Base-by-base conservation (phyloP, 441 rosid species). In the Mallotus repandus region DNA sequence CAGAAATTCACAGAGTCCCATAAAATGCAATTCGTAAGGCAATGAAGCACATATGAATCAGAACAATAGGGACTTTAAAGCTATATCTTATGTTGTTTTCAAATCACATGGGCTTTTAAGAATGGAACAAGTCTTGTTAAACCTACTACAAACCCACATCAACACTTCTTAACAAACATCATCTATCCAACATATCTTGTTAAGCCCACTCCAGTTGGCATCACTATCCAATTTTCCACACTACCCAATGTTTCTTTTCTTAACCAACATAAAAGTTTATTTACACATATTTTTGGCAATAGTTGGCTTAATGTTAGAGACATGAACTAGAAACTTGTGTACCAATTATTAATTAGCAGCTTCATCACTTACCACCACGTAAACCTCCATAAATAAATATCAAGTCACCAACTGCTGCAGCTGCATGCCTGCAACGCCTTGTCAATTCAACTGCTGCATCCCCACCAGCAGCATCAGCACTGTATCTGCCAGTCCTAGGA, bases 361-460 rank as follows among this genome's bases (percentile, higher is more conserved):
- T 2, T 66, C 58, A 57, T 50, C 58, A 25, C 87, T 87, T 89
- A 96, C 99, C 99, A 56, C 99, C 99, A 66, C 99, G 99, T 80
- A 96, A 86, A 81, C 99, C 99, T 54, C 99, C 99, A 79, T 96
- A 96, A 72, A 93, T 92, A 83, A 89, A 96, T 81, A 96, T 89
- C 74, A 96, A 85, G 77, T 96, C 99, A 76, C 98, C 97, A 79
- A 96, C 82, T 68, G 99, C 98, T 66, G 99, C 96, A 72, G 99
- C 99, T 32, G 99, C 99, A 84, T 96, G 99, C 89, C 99, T 88
- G 86, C 98, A 96, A 65, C 98, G 99, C 87, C 99, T 96, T 14
- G 98, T 93, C 80, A 96, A 79, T 89, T 96, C 98, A 80, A 90
- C 96, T 61, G 97, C 89, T 76, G 97, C 97, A 89, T 93, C 99